Base-by-base conservation (phyloP, 441 rosid species). In the Euphorbia celastroides region DNA sequence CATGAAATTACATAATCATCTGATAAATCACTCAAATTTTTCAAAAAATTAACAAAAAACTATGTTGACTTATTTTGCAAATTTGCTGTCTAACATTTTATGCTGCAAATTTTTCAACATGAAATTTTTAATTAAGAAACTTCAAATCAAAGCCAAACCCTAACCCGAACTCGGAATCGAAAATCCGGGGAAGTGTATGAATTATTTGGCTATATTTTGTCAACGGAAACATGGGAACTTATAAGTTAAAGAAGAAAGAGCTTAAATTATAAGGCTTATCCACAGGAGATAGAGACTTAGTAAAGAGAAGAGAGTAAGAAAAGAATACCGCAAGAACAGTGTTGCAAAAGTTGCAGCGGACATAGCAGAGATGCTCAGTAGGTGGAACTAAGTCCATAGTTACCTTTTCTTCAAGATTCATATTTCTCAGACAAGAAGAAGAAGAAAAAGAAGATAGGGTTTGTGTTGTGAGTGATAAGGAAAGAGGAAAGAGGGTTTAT, bases 341-440 rank as follows among this genome's bases (percentile, higher is more conserved):
- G 92, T 73, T 86, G 88, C 99, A 94, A 79, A 88, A 92, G 86
- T 87, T 94, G 84, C 99, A 94, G 23, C 97, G 97, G 64, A 92
- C 93, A 77, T 94, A 94, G 80, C 92, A 94, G 66, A 92, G 98
- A 73, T 89, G 93, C 69, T 94, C 96, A 50, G 93, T 68, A 56
- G 85, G 89, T 20, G 73, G 70, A 50, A 84, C 80, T 69, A 83
- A 64, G 74, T 87, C 84, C 88, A 83, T 79, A 71, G 81, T 72
- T 36, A 77, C 80, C 75, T 86, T 93, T 57, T 89, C 96, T 72
- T 85, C 98, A 13, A 82, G 82, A 75, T 80, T 85, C 89, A 78
- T 83, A 68, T 19, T 70, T 48, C 27, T 65, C 59, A 64, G 60
- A 58, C 46, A 16, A 50, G 60, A 65, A 65, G 69, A 60, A 34